These are phyloP conservation scores for Arthrobotrys conoides DNA, from an alignment of 2,329 filamentous ascomycete species.

Conservation along the genomic window DNA sequence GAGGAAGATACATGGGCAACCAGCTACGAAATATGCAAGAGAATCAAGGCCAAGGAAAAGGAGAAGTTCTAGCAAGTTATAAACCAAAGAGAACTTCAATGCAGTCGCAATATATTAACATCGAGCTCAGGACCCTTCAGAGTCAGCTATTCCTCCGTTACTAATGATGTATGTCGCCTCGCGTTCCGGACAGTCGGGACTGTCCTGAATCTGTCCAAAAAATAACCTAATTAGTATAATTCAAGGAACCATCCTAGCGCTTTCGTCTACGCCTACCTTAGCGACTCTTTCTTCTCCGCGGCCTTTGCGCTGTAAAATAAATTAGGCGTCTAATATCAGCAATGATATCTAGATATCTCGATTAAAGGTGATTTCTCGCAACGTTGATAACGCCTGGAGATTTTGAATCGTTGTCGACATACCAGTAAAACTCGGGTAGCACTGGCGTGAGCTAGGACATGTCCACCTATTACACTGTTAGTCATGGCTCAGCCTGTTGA, in stretches of 20 bases:
- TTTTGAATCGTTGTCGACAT: not conserved
- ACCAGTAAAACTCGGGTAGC: conserved; percentile 75
- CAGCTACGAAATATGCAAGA: not conserved
- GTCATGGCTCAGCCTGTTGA: not conserved
- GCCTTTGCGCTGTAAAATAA: conserved; percentile 71
- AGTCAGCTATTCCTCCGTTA: conserved; percentile 68
- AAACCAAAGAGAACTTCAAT: not conserved
- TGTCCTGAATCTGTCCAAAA: conserved; percentile 58
- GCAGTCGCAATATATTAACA: not conserved
- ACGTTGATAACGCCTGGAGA: not conserved
- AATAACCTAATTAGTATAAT: conserved; percentile 64
- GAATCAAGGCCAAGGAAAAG: not conserved
- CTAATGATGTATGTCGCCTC: conserved; percentile 81
- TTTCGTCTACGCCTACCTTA: conserved; percentile 70
- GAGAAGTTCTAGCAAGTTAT: not conserved
- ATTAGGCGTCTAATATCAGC: conserved; percentile 8
- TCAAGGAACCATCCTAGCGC: conserved; percentile 72
- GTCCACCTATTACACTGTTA: conserved; percentile 70
- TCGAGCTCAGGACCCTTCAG: conserved; percentile 48
- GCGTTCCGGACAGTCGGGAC: conserved; percentile 76
- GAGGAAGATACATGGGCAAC: too few relatives aligned
- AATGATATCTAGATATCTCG: not conserved
- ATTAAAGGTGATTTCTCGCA: too few relatives aligned
- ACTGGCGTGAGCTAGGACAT: conserved; percentile 79
- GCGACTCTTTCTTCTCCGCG: conserved; percentile 79